A percentile compares a stretch with the other conserved stretches of the same genome.
Conservation (phyloP, 1,284 basidiomycete genomes). For the Lentinus polychrous region DNA sequence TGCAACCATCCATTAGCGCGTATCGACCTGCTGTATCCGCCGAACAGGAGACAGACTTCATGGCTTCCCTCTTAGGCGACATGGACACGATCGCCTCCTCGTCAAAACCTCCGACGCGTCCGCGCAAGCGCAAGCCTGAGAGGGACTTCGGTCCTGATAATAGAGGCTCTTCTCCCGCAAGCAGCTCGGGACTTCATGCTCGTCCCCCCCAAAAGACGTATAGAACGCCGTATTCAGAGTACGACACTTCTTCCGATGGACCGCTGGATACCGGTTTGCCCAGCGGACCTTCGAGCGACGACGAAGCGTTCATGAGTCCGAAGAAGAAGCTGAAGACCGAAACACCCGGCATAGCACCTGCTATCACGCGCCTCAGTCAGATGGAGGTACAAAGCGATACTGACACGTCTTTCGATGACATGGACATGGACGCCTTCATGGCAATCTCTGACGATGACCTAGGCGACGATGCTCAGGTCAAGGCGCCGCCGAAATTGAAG, state of each 20-base stretch:
- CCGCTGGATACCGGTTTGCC: slow-evolving; percentile 36
- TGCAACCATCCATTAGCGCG: slow-evolving; percentile 58
- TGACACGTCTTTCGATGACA: slow-evolving; percentile 47
- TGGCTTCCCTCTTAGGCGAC: slow-evolving; percentile 68
- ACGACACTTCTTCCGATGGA: slow-evolving; percentile 52
- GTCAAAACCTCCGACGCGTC: slow-evolving; percentile 26
- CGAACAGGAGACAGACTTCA: slow-evolving; percentile 81
- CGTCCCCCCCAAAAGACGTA: slow-evolving; percentile 15
- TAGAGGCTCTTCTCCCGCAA: slow-evolving; percentile 22
- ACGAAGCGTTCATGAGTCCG: slow-evolving; percentile 49
- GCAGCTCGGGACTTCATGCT: slow-evolving; percentile 8
- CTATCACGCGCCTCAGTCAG: slow-evolving; percentile 47
- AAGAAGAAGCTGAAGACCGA: slow-evolving; percentile 56
- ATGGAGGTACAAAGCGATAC: slow-evolving; percentile 51
- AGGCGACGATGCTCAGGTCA: slow-evolving; percentile 15
- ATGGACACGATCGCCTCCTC: slow-evolving; percentile 45
- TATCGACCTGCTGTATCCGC: slow-evolving; percentile 72
- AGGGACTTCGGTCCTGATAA: slow-evolving; percentile 39
- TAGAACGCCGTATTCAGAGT: slow-evolving; percentile 24
- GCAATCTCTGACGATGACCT: slow-evolving; percentile 29
- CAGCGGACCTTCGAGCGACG: slow-evolving; percentile 44
- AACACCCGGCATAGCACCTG: slow-evolving; percentile 39
- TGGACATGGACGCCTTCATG: slow-evolving; percentile 55
- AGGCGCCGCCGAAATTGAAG: slow-evolving; percentile 19
- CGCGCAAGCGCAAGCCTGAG: slow-evolving; percentile 72